phyloP scores from a whole-genome alignment of 805 yeast species.

The Vanderwaltozyma polyspora region DNA sequence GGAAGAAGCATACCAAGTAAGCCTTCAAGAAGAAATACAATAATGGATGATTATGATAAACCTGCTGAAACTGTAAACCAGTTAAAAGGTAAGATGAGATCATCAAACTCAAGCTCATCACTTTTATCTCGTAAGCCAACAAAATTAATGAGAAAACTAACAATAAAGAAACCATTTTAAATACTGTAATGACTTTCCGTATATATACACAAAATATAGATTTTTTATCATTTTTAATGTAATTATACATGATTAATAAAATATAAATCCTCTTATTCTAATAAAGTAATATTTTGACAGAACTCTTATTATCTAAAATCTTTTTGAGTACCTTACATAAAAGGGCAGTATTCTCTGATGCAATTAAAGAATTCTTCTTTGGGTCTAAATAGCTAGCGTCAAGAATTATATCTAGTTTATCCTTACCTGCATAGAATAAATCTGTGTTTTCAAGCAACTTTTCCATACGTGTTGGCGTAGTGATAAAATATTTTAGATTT shows the following conservation, averaged over 20 bases:
- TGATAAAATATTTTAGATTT: constrained; percentile 18
- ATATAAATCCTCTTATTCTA: too few species aligned
- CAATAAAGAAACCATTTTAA: constrained; percentile 13
- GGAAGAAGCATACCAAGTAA: background rate
- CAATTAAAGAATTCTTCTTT: constrained; percentile 20
- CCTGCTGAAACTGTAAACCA: constrained; percentile 30
- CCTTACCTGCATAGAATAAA: constrained; percentile 25
- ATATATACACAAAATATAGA: background rate
- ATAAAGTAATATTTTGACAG: constrained; percentile 25
- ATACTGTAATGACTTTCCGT: background rate
- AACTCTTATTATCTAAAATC: constrained; percentile 23
- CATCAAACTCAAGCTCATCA: constrained; percentile 21
- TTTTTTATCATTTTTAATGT: too few species aligned
- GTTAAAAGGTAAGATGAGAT: constrained; percentile 25
- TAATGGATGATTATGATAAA: constrained; percentile 31
- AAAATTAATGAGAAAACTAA: constrained; percentile 23
- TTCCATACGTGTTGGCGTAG: constrained; percentile 25
- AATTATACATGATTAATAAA: too few species aligned
- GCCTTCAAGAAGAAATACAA: constrained; percentile 5
- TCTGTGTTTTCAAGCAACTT: constrained; percentile 20
- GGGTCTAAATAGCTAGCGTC: constrained; percentile 27
- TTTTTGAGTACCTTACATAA: constrained; percentile 19
- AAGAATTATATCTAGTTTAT: constrained; percentile 25
- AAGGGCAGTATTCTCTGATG: constrained; percentile 18
- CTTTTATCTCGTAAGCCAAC: constrained; percentile 28